These are phyloP conservation scores for Orbilia javanica DNA, from an alignment of 2,329 filamentous ascomycete species.

Conservation along the genomic window DNA sequence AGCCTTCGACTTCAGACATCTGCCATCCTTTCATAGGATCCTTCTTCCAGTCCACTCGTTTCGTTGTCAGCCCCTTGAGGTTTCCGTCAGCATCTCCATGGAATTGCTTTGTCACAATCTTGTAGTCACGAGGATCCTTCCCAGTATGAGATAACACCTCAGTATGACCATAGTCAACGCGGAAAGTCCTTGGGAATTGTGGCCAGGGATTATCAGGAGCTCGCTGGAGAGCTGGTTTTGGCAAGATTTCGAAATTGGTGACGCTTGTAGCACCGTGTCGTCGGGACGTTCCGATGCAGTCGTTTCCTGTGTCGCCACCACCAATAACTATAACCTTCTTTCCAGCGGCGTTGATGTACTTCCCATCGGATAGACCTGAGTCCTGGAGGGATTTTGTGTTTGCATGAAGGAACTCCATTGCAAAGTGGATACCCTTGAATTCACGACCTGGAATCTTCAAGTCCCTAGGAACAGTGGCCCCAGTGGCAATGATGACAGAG, in stretches of 20 bases:
- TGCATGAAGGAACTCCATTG: constrained; percentile 95
- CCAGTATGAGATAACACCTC: constrained; percentile 97
- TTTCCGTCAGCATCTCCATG: constrained; percentile 87
- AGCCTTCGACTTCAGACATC: constrained; percentile 96
- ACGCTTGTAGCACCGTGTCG: constrained; percentile 96
- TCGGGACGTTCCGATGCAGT: constrained; percentile 96
- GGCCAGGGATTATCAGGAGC: constrained; percentile 97
- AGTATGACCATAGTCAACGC: constrained; percentile 96
- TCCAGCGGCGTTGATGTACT: constrained; percentile 93
- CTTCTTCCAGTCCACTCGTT: constrained; percentile 96
- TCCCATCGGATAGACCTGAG: constrained; percentile 83
- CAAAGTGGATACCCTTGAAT: constrained; percentile 90
- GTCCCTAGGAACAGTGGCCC: constrained; percentile 92
- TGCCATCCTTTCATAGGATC: constrained; percentile 91
- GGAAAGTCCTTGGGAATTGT: constrained; percentile 97
- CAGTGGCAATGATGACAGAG: constrained; percentile 90
- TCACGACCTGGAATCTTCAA: constrained; percentile 90
- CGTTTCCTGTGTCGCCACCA: constrained; percentile 96
- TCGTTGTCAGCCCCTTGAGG: constrained; percentile 95
- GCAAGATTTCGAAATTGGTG: constrained; percentile 94
- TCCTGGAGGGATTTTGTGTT: constrained; percentile 98
- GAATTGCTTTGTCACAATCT: constrained; percentile 98
- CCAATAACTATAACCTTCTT: constrained; percentile 97
- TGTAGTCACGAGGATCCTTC: constrained; percentile 95
- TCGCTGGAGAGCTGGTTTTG: constrained; percentile 90